Evolutionary conservation across 2,329 filamentous ascomycete species (phyloP).

Genomic region (Calonectria pseudoreteaudii): DNA sequence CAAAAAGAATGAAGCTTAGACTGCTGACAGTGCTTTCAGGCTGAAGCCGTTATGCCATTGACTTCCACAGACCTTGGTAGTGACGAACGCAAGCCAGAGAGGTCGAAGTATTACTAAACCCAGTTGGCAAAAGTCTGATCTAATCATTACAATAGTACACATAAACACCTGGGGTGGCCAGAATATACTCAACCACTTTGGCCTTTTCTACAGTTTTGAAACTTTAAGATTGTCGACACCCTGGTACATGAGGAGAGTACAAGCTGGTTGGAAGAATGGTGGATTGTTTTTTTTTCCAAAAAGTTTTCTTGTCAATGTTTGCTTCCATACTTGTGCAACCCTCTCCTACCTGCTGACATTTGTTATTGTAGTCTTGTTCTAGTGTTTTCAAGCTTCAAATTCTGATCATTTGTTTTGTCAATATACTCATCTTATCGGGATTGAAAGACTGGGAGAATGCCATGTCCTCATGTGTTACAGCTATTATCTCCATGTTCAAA

Average conservation of each 20-base stretch:
- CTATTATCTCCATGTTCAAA: not conserved
- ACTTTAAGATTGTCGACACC: too few relatives aligned
- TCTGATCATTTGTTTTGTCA: not conserved
- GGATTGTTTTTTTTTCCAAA: not conserved
- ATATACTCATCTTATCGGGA: not conserved
- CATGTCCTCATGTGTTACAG: not conserved
- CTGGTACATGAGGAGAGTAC: too few relatives aligned
- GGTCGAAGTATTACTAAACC: not conserved
- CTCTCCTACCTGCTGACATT: too few relatives aligned
- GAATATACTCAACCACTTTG: too few relatives aligned
- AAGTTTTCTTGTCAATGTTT: not conserved
- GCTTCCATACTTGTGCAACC: not conserved
- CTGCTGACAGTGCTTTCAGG: not conserved
- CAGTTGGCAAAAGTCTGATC: not conserved
- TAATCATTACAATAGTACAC: too few relatives aligned
- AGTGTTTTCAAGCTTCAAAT: not conserved
- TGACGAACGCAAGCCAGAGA: not conserved
- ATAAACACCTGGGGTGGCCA: too few relatives aligned
- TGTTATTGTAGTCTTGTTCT: not conserved
- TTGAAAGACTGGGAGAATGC: not conserved
- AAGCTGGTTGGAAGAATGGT: not conserved
- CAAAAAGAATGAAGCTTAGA: not conserved
- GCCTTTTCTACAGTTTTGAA: too few relatives aligned
- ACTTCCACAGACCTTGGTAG: not conserved
- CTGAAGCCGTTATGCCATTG: not conserved